These are phyloP conservation scores for Aspergillus oerlinghausenensis DNA, from an alignment of 2,329 filamentous ascomycete genomes.

Conservation along the genomic window DNA sequence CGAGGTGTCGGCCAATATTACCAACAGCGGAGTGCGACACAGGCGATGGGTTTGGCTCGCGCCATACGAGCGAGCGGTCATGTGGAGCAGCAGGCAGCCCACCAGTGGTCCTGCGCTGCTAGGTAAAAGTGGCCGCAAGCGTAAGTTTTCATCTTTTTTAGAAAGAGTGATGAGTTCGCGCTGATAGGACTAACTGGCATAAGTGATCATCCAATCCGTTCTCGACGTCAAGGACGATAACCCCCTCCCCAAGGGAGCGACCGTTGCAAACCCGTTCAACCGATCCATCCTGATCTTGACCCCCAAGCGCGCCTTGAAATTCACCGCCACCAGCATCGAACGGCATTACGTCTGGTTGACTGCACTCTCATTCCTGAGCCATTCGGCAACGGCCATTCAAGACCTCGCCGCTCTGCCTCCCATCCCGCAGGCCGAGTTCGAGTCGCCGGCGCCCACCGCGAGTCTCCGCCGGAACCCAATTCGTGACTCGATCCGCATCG, in stretches of 20 bases:
- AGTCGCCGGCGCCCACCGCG: slow-evolving; percentile 43
- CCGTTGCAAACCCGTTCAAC: slow-evolving; percentile 62
- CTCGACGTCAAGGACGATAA: slow-evolving; percentile 96
- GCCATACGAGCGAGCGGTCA: slow-evolving; percentile 89
- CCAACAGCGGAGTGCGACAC: slow-evolving; percentile 65
- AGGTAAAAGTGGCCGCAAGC: slow-evolving; percentile 90
- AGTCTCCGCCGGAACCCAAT: slow-evolving; percentile 57
- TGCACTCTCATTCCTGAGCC: slow-evolving; percentile 87
- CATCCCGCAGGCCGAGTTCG: slow-evolving; percentile 40
- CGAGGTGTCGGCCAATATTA: slow-evolving; percentile 66
- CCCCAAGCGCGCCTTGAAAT: slow-evolving; percentile 88
- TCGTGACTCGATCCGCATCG: slow-evolving; percentile 82
- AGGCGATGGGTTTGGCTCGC: slow-evolving; percentile 99
- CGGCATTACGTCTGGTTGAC: slow-evolving; percentile 94
- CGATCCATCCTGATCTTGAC: slow-evolving; percentile 93
- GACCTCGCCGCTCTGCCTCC: slow-evolving; percentile 63
- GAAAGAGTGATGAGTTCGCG: neutral
- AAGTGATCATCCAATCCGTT: slow-evolving; percentile 92
- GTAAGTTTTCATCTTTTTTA: slow-evolving; percentile 54
- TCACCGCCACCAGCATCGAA: slow-evolving; percentile 77
- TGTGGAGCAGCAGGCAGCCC: slow-evolving; percentile 98
- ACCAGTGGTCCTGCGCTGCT: slow-evolving; percentile 79
- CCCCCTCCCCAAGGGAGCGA: slow-evolving; percentile 67
- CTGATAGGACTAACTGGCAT: slow-evolving; percentile 9
- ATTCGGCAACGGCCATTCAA: slow-evolving; percentile 76